phyloP scores from a whole-genome alignment of 306 rosid genomes.

The Hippophae rhamnoides region DNA sequence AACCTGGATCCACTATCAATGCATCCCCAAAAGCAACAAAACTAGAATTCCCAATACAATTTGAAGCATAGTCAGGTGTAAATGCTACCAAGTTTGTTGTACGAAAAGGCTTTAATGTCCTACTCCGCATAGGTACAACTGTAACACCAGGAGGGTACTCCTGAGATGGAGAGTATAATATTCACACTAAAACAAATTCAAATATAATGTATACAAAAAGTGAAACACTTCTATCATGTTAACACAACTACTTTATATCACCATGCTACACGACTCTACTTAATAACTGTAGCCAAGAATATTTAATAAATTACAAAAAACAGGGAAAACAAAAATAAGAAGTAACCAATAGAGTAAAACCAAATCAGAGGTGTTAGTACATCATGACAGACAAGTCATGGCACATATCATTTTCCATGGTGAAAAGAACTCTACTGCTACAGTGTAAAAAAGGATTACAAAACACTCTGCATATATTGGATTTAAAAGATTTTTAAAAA shows the following conservation, averaged over 20 bases:
- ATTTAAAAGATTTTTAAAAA: background rate
- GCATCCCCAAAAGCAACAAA: constrained; percentile 69
- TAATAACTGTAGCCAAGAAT: too few species aligned
- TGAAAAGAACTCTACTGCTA: too few species aligned
- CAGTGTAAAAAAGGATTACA: background rate
- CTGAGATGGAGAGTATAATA: constrained; percentile 26
- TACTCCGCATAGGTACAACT: constrained; percentile 68
- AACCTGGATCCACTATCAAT: constrained; percentile 83
- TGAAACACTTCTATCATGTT: too few species aligned
- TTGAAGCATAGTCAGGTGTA: constrained; percentile 46
- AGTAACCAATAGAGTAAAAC: too few species aligned
- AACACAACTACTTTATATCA: background rate
- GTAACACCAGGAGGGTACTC: constrained; percentile 73
- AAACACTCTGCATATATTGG: background rate
- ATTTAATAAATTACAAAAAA: too few species aligned
- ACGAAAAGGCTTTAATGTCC: constrained; percentile 57
- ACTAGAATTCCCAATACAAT: constrained; percentile 23
- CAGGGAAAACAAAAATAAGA: too few species aligned
- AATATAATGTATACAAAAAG: too few species aligned
- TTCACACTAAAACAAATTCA: background rate
- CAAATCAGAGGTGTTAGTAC: too few species aligned
- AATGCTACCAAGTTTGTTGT: constrained; percentile 73
- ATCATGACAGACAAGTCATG: too few species aligned
- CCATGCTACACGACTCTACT: background rate
- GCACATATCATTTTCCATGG: too few species aligned